Conservation (phyloP, 106 monocot genomes). For the Apostasia ramifera region DNA sequence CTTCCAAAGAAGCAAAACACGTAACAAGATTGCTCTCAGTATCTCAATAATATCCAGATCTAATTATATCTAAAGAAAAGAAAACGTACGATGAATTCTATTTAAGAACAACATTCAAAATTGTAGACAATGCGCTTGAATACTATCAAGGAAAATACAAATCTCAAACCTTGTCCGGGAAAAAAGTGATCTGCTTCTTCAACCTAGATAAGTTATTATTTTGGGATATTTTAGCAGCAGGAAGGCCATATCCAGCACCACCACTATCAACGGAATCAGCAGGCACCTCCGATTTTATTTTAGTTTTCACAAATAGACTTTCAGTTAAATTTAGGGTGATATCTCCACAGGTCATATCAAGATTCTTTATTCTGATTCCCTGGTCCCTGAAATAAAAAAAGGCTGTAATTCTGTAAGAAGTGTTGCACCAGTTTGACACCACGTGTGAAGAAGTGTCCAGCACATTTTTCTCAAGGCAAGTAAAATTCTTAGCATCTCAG, state of each 20-base stretch:
- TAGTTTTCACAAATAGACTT: conserved; percentile 32
- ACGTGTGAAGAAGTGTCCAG: too few relatives aligned
- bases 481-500: neutral
- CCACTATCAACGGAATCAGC: conserved; percentile 16
- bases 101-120: too few relatives aligned
- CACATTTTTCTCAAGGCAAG: neutral
- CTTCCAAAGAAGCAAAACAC: too few relatives aligned
- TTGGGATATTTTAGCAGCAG: conserved; percentile 27
- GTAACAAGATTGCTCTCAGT: too few relatives aligned
- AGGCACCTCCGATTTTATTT: conserved; percentile 22
- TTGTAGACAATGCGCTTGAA: too few relatives aligned
- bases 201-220: conserved; percentile 24
- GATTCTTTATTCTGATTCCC: conserved; percentile 56
- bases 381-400: conserved; percentile 43
- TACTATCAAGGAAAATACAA: neutral
- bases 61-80: too few relatives aligned
- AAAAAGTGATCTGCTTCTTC: conserved; percentile 44
- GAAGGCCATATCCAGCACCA: conserved; percentile 14
- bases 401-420: neutral
- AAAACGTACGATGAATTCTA: too few relatives aligned
- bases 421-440: too few relatives aligned
- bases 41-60: too few relatives aligned
- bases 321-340: conserved; percentile 62
- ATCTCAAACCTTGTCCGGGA: conserved; percentile 84
- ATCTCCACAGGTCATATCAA: conserved; percentile 65